Evolutionary conservation across 805 yeast genomes (phyloP), one percentile per base, ranked within the genome.

Genomic region (Lipomyces yamanashiensis): DNA sequence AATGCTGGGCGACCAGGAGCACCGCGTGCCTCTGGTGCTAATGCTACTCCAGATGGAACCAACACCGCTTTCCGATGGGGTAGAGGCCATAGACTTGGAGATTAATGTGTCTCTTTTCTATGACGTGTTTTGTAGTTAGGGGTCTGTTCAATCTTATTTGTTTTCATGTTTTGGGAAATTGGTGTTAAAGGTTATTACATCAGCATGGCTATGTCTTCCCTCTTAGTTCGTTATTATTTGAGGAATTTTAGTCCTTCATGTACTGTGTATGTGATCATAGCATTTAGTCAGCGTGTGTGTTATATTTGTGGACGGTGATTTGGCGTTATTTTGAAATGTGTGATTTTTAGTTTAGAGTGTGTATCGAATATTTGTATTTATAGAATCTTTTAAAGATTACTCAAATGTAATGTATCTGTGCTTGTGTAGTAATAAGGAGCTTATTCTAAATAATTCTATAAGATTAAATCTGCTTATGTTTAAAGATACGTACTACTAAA

Each of bases 51-150:
- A 1, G 57, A 49, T 15, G 54, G 19, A 7, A 17, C 54, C 1
- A 39, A 41, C 21, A 12, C 58, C 10, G 19, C 53, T 17, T 44
- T 53, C 37, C 17, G 59, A 33, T 59, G 59, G 63, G 58, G 63
- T 13, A 28, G 63, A 21, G 58, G 58, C 33, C 58, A 53, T 12
- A 54, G 59, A 8, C 54, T 59, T 23, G 59, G 59, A 7, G 64
- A 52, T 36, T 58, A 54, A 28, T 9, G 12, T 21, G 13, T 8
- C 13, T 10, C 21, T 7, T 2, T 10, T 23, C 17, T 19, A n/a
- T 7, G 10, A 36, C 8, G 13, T 28, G 8, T 40, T 39, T 13
- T 33, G 7, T 7, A 12, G 37, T 9, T 13, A 7, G 45, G 17
- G 3, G 48, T n/a, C 17, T 44, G 23, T 7, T 9, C 3, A 7